Conservation (phyloP, 1,139 yeast species). For the Kazachstania sp. region DNA sequence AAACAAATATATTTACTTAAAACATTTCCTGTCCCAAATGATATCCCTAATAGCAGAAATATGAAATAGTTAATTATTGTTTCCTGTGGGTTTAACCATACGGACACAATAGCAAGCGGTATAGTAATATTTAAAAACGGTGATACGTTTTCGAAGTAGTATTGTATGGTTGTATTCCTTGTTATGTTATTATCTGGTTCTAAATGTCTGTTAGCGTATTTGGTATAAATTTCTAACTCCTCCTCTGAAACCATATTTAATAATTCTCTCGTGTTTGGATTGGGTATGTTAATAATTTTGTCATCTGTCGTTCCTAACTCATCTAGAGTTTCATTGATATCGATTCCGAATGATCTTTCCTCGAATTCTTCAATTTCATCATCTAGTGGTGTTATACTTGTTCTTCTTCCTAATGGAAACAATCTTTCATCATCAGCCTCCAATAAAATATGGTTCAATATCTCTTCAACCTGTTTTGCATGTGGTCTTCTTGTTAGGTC, state of each 20-base stretch:
- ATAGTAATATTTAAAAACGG: neutral
- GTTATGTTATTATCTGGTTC: too few species aligned
- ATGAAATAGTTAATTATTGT: slow-evolving; percentile 6
- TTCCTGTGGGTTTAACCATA: neutral
- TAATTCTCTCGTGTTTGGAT: neutral
- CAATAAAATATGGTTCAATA: slow-evolving; percentile 20
- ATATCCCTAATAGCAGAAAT: slow-evolving; percentile 11
- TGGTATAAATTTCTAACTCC: neutral
- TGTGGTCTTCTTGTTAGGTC: slow-evolving; percentile 38
- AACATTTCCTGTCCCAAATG: slow-evolving; percentile 2
- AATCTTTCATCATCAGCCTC: neutral
- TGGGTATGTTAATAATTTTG: neutral
- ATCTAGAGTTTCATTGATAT: neutral
- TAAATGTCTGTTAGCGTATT: neutral
- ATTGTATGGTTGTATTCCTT: neutral
- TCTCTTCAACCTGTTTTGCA: slow-evolving; percentile 35
- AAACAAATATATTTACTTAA: neutral
- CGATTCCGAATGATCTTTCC: neutral
- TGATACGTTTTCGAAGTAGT: neutral
- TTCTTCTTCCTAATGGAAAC: neutral
- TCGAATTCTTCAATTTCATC: neutral
- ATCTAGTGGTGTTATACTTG: neutral
- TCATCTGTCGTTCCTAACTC: neutral
- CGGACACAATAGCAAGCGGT: neutral
- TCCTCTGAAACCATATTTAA: neutral